Evolutionary conservation across 202 grass and related monocot genomes (phyloP).

Genomic region (Hordeum pubiflorum): DNA sequence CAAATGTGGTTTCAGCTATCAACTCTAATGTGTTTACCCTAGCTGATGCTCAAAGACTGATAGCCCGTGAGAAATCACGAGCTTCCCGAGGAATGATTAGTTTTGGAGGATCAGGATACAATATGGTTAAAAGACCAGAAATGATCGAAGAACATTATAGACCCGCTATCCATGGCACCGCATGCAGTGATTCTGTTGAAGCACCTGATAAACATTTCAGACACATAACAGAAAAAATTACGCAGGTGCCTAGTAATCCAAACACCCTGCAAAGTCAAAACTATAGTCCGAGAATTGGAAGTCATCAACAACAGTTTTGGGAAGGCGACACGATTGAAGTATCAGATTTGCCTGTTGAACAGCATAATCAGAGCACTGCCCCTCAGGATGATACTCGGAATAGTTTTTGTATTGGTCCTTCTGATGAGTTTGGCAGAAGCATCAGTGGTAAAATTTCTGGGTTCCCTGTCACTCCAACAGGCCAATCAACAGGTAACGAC

Average conservation of each 20-base stretch:
- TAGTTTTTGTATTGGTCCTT: not conserved
- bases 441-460: not conserved
- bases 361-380: constrained; percentile 2
- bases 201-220: constrained; percentile 20
- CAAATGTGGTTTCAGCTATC: constrained; percentile 11
- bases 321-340: not conserved
- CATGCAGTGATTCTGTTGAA: constrained; percentile 2
- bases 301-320: constrained; percentile 17
- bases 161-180: not conserved
- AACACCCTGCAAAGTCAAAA: constrained; percentile 1
- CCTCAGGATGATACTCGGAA: constrained; percentile 8
- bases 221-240: constrained; percentile 1
- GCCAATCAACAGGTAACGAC: constrained; percentile 3
- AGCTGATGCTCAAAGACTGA: constrained; percentile 41
- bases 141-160: constrained; percentile 8
- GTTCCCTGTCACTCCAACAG: constrained; percentile 11
- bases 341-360: constrained; percentile 1
- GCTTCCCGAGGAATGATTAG: not conserved
- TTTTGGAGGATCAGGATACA: constrained; percentile 20
- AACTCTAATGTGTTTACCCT: constrained; percentile 28
- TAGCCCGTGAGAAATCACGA: constrained; percentile 34
- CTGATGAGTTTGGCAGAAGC: not conserved
- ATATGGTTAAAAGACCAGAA: constrained; percentile 8
- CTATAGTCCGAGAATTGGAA: not conserved
- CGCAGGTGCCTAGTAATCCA: constrained; percentile 15